Evolutionary conservation across 108 stramenopile species (phyloP), one percentile per base, ranked within the genome.

Genomic region (Skeletonema costatum): DNA sequence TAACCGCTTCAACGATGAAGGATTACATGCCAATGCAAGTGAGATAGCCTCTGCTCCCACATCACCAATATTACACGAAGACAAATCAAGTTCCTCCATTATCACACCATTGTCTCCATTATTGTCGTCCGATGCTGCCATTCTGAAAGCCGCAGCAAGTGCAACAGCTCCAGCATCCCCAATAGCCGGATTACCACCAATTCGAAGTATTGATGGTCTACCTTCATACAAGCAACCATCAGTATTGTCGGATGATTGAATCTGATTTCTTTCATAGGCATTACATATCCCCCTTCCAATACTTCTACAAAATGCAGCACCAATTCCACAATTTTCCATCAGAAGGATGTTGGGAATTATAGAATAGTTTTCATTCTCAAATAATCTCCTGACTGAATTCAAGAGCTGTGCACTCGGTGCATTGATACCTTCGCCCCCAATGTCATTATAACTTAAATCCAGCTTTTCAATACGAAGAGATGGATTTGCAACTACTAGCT

Each of bases 81-180:
- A 92, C 64, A 95, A 64, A 72, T 92, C 90, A 21, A 95, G 68
- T 19, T 66, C 67, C 38, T 92, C 87, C 36, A 95, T 85, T 31
- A 92, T 36, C 19, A 53, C 4, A 44, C 70, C 35, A 30, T 64
- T 21, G 19, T 66, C 74, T 62, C 29, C 68, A 41, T 59, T 70
- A 31, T 74, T 36, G 9, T 32, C 29, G 21, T 68, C 44, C 17
- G 78, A 35, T 29, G 64, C 67, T 25, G 88, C 63, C 33, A 87
- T 67, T 17, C 90, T 82, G 59, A 95, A 76, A 2, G 92, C 94
- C 10, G 94, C 91, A 38, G 90, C 89, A 38, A 95, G 50, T n/a
- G 92, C 90, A 2, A 90, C 89, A 16, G 79, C 78, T 64, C 94
- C 94, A 10, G 82, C 82, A 82, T 95, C 92, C 3, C 92, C 92